Evolutionary conservation across 2,329 filamentous ascomycete species (phyloP).

Genomic region (Aspergillus fructus): DNA sequence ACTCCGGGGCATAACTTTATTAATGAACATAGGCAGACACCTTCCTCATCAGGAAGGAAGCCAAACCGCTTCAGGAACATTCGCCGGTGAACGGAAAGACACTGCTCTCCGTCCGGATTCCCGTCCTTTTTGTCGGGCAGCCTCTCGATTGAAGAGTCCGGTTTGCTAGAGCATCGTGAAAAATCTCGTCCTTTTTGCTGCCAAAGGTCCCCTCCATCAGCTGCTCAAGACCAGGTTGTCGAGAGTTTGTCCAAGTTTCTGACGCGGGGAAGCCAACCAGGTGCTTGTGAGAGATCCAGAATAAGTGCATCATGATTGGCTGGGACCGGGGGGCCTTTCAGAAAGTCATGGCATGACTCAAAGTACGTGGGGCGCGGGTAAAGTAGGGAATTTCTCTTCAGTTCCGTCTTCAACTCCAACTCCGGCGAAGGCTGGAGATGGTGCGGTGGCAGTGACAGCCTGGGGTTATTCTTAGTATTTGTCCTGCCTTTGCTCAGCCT

Average conservation of each 20-base stretch:
- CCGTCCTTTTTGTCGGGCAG: background rate
- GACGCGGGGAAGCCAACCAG: background rate
- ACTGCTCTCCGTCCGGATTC: background rate
- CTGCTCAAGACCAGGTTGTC: no score
- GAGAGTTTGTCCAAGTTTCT: no score
- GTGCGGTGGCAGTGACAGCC: slow-evolving; percentile 7
- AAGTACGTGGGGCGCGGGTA: slow-evolving; percentile 12
- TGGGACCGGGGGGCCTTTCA: background rate
- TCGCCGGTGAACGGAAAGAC: background rate
- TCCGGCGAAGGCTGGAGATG: background rate
- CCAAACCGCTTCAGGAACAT: background rate
- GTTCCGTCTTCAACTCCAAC: background rate
- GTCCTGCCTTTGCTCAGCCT: slow-evolving; percentile 7
- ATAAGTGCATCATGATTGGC: background rate
- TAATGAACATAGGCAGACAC: background rate
- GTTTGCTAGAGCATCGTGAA: background rate
- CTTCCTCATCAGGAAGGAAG: background rate
- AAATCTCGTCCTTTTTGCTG: background rate
- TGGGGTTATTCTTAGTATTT: slow-evolving; percentile 5
- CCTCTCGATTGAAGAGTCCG: no score
- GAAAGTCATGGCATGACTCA: slow-evolving; percentile 7
- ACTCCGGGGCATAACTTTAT: background rate
- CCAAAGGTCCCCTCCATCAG: background rate
- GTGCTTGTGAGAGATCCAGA: background rate
- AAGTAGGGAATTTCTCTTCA: slow-evolving; percentile 3